Base-by-base conservation (phyloP, 805 yeast species). In the Phaffomyces opuntiae region DNA sequence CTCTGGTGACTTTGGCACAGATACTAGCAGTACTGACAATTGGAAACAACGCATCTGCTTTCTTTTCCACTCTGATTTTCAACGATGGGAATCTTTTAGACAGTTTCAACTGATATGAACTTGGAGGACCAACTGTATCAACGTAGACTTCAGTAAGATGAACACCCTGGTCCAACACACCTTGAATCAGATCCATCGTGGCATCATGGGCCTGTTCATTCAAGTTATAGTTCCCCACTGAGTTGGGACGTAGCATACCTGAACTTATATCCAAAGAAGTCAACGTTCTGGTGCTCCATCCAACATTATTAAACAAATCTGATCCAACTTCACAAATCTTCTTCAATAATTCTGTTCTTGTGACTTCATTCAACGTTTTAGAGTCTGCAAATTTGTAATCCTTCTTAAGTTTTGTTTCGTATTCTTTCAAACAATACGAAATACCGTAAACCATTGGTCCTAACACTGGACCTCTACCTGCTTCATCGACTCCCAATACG, bases 361-460 rank as follows among this genome's bases (percentile, higher is more conserved):
- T 77, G 2, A 72, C 76, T 41, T 87, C 95, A 5, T 84, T 85
- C 47, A 93, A 67, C 6, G 86, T 83, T 58, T 93, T 93, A 6
- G 98, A 90, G 63, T 93, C 99, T 11, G 91, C 96, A 66, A 93
- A 93, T 14, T 89, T 96, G 53, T 78, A 83, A 31, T 73, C 66
- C 25, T 75, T 73, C 42, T 83, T 71, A 17, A 72, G 60, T 1
- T 65, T 58, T 29, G 70, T 62, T 49, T 66, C 67, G 46, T 77
- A 85, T 0, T 67, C 62, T 40, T 74, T 71, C 12, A 81, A 64
- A 51, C 95, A 82, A 60, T 88, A 93, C 4, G 93, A 81, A 7
- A 88, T 70, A 4, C 96, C 96, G 59, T 93, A 93, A 2, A 93
- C 99, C 99, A 93, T 93, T 0, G 98, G 95, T 0, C 99, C 99